Evolutionary conservation across 768 basidiomycete species (phyloP), one percentile per base, ranked within the genome.

Genomic region (Pleurotus pulmonarius): DNA sequence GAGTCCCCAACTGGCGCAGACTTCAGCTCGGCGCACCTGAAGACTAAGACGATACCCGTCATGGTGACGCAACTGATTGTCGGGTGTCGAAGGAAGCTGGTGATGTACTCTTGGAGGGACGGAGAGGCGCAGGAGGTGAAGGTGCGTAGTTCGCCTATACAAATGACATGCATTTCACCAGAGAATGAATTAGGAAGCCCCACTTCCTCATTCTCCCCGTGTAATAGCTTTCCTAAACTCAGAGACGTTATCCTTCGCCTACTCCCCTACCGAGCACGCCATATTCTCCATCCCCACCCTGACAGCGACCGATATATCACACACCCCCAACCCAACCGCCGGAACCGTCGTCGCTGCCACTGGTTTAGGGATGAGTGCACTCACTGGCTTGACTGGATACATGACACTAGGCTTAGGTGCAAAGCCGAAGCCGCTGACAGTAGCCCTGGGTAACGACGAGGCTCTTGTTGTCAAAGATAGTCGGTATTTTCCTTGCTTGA

Each of bases 171-270:
- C 18, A n/a, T 25, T 12, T 55, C 48, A 48, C 16, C 51, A 39
- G 49, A 56, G 16, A n/a, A 46, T 18, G 34, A n/a, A 18, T 13
- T 58, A 95, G 90, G 96, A 98, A 80, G 74, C 85, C 3, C 64
- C 76, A 0, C 76, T 98, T 3, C 90, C 95, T 11, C 96, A 98
- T 67, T 94, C 94, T 7, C 87, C 97, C n/a, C 83, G 97, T 40
- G 77, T 81, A 0, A 86, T 97, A 49, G 76, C 86, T 2, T 95
- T 98, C 67, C 70, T 92, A 49, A 75, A 83, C 58, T 63, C 80
- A 4, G 77, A 84, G 22, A 75, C 75, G 1, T 75, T 82, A 7
- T 88, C 88, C 61, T 84, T 94, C 60, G 91, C 88, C 0, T 94
- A 94, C 68, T 83, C 90, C n/a, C 77, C 83, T 0, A 83, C 88